phyloP scores from a whole-genome alignment of 2,329 filamentous ascomycete genomes.

The Gnomoniopsis smithogilvyi region DNA sequence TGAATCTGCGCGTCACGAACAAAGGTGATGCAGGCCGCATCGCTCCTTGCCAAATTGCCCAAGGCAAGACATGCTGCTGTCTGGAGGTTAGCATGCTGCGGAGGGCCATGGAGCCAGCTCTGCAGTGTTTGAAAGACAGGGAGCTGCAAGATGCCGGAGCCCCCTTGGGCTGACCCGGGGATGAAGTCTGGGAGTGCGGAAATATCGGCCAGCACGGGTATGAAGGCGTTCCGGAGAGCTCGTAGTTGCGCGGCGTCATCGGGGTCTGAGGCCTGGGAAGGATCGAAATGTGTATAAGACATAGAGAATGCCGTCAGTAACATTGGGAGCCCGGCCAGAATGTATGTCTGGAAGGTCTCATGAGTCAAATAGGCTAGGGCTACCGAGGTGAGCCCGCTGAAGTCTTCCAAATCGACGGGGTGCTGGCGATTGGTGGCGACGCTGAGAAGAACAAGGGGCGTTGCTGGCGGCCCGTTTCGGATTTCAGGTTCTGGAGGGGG shows the following conservation, averaged over 20 bases:
- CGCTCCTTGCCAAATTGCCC: slow-evolving; percentile 60
- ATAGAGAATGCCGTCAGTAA: slow-evolving; percentile 48
- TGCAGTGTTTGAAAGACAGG: slow-evolving; percentile 34
- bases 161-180: slow-evolving; percentile 2
- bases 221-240: slow-evolving; percentile 46
- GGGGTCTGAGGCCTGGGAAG: slow-evolving; percentile 36
- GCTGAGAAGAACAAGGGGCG: slow-evolving; percentile 46
- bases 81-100: slow-evolving; percentile 41
- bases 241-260: slow-evolving; percentile 45
- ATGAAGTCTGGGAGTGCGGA: slow-evolving; percentile 40
- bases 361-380: slow-evolving; percentile 55
- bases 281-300: slow-evolving; percentile 40
- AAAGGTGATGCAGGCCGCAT: slow-evolving; percentile 49
- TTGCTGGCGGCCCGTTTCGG: slow-evolving; percentile 39
- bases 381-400: slow-evolving; percentile 47
- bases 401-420: slow-evolving; percentile 50
- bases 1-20: slow-evolving; percentile 43
- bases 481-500: slow-evolving; percentile 41
- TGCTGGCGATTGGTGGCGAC: slow-evolving; percentile 41
- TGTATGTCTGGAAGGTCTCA: slow-evolving; percentile 45
- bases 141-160: slow-evolving; percentile 18
- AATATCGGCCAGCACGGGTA: slow-evolving; percentile 47
- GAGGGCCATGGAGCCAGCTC: slow-evolving; percentile 36
- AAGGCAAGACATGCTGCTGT: slow-evolving; percentile 58
- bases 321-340: slow-evolving; percentile 40